Base-by-base conservation (phyloP, 306 rosid genomes). In the Gillenia trifoliata region DNA sequence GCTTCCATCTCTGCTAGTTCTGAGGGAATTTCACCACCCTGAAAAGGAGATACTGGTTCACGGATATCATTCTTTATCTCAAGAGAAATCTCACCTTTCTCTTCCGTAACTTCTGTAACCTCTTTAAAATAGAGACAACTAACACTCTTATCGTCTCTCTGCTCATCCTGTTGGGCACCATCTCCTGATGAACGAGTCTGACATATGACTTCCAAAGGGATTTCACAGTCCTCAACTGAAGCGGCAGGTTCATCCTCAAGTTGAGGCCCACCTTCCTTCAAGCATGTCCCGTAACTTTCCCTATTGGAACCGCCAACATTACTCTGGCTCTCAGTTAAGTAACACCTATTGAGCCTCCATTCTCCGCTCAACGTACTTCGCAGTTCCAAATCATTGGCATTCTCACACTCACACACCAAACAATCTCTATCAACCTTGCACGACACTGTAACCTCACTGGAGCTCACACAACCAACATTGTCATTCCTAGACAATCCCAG, bases 101-200 rank as follows among this genome's bases (percentile, higher is more conserved):
- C 83, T 77, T 78, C 86, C 61, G 43, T 1, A 2, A 76, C 77
- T 36, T 36, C 83, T 19, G 3, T 45, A 65, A 66, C 34, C 65
- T 74, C 83, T 69, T 77, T 84, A 31, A 66, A 72, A 45, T 73
- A 50, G 8, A 82, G 68, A 63, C 75, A 64, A 22, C 71, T 9
- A 67, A 40, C 67, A 34, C 63, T 71, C 72, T 66, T 77, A 64
- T 40, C 89, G 74, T 52, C 80, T 78, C 70, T 80, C 78, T 64
- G 78, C 85, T 77, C 83, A 70, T 71, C 88, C 26, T 59, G 83
- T 31, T 79, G 88, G 67, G 23, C 72, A 78, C 70, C 82, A 38
- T 61, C 56, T 70, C 74, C 62, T 28, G 55, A 83, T 68, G 75
- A 83, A 49, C 55, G 76, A 74, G 36, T 49, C 19, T 73, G 56